These are phyloP conservation scores for Tulasnella sp. DNA, from an alignment of 768 basidiomycete species.

Conservation along the genomic window DNA sequence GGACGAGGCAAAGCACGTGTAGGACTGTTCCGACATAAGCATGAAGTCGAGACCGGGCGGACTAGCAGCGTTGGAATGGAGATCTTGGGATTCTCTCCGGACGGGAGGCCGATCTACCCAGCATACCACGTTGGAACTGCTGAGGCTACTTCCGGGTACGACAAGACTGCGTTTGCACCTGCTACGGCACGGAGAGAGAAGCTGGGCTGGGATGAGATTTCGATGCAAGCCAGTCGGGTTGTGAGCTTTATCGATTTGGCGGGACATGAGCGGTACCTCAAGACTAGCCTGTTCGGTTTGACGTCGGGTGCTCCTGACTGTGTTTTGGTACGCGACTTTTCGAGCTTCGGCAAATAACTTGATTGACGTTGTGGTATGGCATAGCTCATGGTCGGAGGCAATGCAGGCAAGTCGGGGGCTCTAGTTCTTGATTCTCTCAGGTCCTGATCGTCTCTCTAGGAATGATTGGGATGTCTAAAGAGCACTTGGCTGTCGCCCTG, in stretches of 20 bases:
- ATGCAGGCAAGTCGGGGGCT: conserved; percentile 47
- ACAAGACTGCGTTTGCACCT: conserved; percentile 14
- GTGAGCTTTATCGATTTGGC: conserved; percentile 93
- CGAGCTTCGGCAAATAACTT: background rate
- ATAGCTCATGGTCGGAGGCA: conserved; percentile 81
- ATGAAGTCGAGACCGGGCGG: conserved; percentile 91
- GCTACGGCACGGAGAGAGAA: conserved; percentile 58
- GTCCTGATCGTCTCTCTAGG: conserved; percentile 32
- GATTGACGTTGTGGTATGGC: background rate
- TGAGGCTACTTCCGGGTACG: conserved; percentile 23
- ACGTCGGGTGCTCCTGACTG: conserved; percentile 78
- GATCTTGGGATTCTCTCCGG: conserved; percentile 82
- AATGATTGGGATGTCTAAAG: conserved; percentile 86
- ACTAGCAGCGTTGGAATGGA: conserved; percentile 98
- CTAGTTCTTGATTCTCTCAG: background rate
- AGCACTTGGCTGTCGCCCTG: conserved; percentile 90
- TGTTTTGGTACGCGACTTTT: conserved; percentile 50
- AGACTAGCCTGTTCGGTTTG: conserved; percentile 87
- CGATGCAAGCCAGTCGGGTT: conserved; percentile 79
- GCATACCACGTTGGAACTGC: conserved; percentile 32
- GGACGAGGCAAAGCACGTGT: conserved; percentile 77
- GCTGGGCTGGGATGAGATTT: conserved; percentile 93
- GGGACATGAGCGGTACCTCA: conserved; percentile 66
- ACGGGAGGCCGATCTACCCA: conserved; percentile 73
- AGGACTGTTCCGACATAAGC: conserved; percentile 89